These are phyloP conservation scores for Epichloe glyceriae DNA, from an alignment of 2,329 filamentous ascomycete genomes.

Conservation along the genomic window DNA sequence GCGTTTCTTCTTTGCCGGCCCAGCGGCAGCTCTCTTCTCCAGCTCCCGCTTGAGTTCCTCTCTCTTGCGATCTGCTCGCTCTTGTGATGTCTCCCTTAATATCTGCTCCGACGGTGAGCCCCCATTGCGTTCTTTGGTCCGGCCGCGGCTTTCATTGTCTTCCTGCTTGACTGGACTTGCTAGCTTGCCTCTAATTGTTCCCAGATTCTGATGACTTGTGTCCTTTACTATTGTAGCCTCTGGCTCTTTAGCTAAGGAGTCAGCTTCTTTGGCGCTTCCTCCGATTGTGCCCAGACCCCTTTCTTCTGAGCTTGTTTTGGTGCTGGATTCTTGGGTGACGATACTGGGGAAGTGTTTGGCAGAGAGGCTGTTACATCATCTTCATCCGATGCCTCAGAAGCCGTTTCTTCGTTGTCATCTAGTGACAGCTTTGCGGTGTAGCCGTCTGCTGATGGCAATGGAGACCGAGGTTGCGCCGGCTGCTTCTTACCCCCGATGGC, in stretches of 20 bases:
- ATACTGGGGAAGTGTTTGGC: conserved; percentile 10
- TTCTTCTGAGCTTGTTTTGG: conserved; percentile 11
- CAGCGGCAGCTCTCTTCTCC: conserved; percentile 33
- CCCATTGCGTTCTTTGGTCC: conserved; percentile 9
- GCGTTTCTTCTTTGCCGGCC: conserved; percentile 42
- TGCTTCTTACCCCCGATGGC: conserved; percentile 22
- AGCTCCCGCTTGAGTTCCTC: conserved; percentile 38
- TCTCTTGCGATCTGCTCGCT: conserved; percentile 35
- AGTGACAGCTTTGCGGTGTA: conserved; percentile 3
- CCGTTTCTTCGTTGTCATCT: conserved; percentile 27
- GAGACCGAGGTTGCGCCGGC: conserved; percentile 13
- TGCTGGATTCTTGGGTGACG: conserved; percentile 11
- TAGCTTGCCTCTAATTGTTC: conserved; percentile 19
- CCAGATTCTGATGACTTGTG: conserved; percentile 15
- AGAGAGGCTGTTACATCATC: conserved; percentile 15
- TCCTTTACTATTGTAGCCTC: not conserved
- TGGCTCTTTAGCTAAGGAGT: conserved; percentile 3
- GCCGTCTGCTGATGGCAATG: conserved; percentile 6
- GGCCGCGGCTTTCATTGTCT: conserved; percentile 13
- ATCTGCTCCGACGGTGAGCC: conserved; percentile 16
- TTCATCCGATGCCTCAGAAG: conserved; percentile 27
- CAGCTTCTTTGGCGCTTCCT: conserved; percentile 13
- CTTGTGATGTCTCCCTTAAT: conserved; percentile 29
- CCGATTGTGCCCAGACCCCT: conserved; percentile 30
- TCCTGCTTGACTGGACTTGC: conserved; percentile 7